These are phyloP conservation scores for Psilocybe subaeruginosa DNA, from an alignment of 768 basidiomycete genomes.

Conservation along the genomic window DNA sequence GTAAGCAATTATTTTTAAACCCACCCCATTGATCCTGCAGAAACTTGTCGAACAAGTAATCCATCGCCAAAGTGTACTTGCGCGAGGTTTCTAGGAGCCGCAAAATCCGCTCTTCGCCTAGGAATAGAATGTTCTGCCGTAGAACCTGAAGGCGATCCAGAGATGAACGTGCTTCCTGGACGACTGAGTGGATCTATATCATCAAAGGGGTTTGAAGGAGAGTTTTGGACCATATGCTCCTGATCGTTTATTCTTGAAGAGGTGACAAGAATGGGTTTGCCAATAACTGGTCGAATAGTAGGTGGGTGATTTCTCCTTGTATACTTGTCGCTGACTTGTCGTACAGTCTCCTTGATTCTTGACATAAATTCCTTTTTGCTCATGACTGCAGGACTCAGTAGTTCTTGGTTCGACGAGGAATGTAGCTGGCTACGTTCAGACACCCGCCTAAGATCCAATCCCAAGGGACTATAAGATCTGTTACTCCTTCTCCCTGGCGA, in stretches of 20 bases:
- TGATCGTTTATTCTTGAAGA: slow-evolving; percentile 25
- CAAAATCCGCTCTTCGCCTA: slow-evolving; percentile 69
- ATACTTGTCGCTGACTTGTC: slow-evolving; percentile 70
- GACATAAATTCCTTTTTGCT: slow-evolving; percentile 72
- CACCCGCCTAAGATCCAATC: slow-evolving; percentile 55
- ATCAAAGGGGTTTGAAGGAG: slow-evolving; percentile 44
- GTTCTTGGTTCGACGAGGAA: slow-evolving; percentile 25
- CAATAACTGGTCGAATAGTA: slow-evolving; percentile 51
- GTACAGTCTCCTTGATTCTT: slow-evolving; percentile 63
- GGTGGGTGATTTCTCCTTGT: slow-evolving; percentile 33
- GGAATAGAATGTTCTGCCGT: slow-evolving; percentile 70
- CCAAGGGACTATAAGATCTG: slow-evolving; percentile 24
- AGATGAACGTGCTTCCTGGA: slow-evolving; percentile 51
- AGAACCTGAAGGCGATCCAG: slow-evolving; percentile 66
- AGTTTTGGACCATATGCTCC: slow-evolving; percentile 28
- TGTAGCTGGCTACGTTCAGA: slow-evolving; percentile 43
- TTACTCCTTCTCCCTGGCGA: slow-evolving; percentile 1
- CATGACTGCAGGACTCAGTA: slow-evolving; percentile 57
- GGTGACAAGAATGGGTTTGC: slow-evolving; percentile 53
- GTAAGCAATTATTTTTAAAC: slow-evolving; percentile 3
- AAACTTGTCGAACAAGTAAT: slow-evolving; percentile 36
- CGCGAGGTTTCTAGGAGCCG: slow-evolving; percentile 52
- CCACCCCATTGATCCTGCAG: slow-evolving; percentile 33
- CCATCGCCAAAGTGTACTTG: slow-evolving; percentile 44
- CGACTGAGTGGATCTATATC: slow-evolving; percentile 36